phyloP scores from a whole-genome alignment of 306 rosid species.

The Sphenostylis stenocarpa region DNA sequence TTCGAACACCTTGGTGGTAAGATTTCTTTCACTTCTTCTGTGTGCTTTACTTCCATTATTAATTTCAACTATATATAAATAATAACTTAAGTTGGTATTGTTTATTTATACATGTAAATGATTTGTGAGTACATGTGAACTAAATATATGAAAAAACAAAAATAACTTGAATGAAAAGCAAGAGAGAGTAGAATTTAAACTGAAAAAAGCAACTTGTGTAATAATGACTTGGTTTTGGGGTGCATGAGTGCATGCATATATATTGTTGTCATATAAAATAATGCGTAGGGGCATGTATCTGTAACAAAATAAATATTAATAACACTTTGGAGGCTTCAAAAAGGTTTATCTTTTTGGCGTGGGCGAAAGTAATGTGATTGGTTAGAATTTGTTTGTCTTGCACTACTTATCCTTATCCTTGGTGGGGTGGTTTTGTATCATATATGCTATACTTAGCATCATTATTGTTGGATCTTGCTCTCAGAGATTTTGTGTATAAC shows the following conservation, averaged over 20 bases:
- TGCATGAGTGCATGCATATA: neutral
- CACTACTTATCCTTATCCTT: neutral
- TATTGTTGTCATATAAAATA: neutral
- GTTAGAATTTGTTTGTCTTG: neutral
- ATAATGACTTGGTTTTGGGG: neutral
- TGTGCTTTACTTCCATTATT: neutral
- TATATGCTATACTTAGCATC: too few species aligned
- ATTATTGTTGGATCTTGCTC: too few species aligned
- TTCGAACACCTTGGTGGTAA: constrained; percentile 70
- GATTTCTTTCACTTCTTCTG: neutral
- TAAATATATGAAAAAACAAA: neutral
- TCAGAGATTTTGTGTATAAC: too few species aligned
- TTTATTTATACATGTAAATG: neutral
- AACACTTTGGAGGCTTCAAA: neutral
- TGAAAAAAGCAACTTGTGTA: neutral
- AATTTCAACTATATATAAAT: neutral
- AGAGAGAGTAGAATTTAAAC: neutral
- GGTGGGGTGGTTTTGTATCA: neutral
- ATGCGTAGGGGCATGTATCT: neutral
- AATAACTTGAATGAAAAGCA: neutral
- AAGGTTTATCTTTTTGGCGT: neutral
- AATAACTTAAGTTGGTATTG: neutral
- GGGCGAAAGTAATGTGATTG: neutral
- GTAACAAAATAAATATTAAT: neutral
- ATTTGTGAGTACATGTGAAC: neutral